Evolutionary conservation across 805 yeast genomes (phyloP).

Genomic region (Naumovozyma baii): DNA sequence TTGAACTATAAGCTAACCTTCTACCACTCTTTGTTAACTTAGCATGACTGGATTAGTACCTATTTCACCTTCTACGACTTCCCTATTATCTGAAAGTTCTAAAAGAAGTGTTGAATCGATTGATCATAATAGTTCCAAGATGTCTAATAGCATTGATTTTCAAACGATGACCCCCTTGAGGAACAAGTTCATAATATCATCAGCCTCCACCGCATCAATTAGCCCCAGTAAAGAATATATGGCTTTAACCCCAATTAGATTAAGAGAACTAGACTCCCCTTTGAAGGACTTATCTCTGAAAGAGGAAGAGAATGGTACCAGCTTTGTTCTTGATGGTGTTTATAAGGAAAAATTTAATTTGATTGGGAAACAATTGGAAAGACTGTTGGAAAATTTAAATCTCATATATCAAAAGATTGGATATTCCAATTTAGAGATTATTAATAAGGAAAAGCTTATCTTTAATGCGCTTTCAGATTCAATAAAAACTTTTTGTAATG

Average conservation of each 20-base stretch:
- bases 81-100: too few relatives aligned
- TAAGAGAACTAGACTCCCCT: constrained; percentile 16
- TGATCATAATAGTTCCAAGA: too few relatives aligned
- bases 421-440: constrained; percentile 40
- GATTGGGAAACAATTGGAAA: constrained; percentile 26
- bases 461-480: constrained; percentile 42
- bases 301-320: background rate
- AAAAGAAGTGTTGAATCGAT: too few relatives aligned
- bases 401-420: constrained; percentile 45
- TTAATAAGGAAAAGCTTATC: constrained; percentile 40
- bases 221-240: constrained; percentile 15
- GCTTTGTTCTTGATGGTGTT: constrained; percentile 2
- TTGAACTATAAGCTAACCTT: too few relatives aligned
- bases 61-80: too few relatives aligned
- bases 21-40: too few relatives aligned
- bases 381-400: constrained; percentile 34
- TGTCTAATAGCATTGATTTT: background rate
- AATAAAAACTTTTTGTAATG: constrained; percentile 34
- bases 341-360: constrained; percentile 26
- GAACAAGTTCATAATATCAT: background rate
- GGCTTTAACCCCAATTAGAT: constrained; percentile 25
- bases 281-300: background rate
- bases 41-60: too few relatives aligned
- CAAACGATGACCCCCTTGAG: background rate
- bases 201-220: background rate